Conservation (phyloP, 2,329 filamentous ascomycete species). For the Microsporum canis region DNA sequence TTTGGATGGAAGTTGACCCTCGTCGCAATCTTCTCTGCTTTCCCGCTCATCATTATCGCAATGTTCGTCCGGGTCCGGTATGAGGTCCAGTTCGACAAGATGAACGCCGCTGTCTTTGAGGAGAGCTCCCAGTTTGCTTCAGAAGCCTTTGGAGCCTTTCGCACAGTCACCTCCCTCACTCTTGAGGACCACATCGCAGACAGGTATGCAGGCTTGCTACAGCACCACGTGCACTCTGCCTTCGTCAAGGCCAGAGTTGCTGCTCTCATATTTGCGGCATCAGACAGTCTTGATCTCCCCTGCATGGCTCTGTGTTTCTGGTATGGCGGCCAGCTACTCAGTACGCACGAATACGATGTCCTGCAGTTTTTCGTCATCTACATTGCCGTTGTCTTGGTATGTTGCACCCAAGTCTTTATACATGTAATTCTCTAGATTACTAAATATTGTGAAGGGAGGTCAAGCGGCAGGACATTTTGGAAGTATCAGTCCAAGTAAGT, state of each 20-base stretch:
- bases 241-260: slow-evolving; percentile 51
- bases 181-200: slow-evolving; percentile 55
- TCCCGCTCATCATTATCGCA: slow-evolving; percentile 41
- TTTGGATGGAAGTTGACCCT: slow-evolving; percentile 69
- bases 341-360: slow-evolving; percentile 37
- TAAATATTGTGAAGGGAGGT: slow-evolving; percentile 39
- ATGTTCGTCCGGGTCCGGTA: slow-evolving; percentile 48
- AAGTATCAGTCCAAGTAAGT: slow-evolving; percentile 48
- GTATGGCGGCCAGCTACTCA: slow-evolving; percentile 53
- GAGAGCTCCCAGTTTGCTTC: slow-evolving; percentile 64
- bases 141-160: slow-evolving; percentile 61
- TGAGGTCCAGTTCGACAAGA: slow-evolving; percentile 55
- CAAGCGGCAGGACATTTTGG: slow-evolving; percentile 58
- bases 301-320: slow-evolving; percentile 53
- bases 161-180: slow-evolving; percentile 59
- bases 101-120: slow-evolving; percentile 57
- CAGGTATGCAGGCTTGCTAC: slow-evolving; percentile 50
- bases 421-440: background rate
- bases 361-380: slow-evolving; percentile 48
- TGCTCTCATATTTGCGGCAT: slow-evolving; percentile 56
- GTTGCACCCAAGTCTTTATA: background rate
- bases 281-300: slow-evolving; percentile 54
- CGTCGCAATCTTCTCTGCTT: slow-evolving; percentile 50
- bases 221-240: slow-evolving; percentile 47
- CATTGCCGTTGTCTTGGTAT: slow-evolving; percentile 47